A percentile compares a stretch with the other conserved stretches of the same genome.
Evolutionary conservation across 305 asterid species (phyloP).

Genomic region (Rubia peregrina): DNA sequence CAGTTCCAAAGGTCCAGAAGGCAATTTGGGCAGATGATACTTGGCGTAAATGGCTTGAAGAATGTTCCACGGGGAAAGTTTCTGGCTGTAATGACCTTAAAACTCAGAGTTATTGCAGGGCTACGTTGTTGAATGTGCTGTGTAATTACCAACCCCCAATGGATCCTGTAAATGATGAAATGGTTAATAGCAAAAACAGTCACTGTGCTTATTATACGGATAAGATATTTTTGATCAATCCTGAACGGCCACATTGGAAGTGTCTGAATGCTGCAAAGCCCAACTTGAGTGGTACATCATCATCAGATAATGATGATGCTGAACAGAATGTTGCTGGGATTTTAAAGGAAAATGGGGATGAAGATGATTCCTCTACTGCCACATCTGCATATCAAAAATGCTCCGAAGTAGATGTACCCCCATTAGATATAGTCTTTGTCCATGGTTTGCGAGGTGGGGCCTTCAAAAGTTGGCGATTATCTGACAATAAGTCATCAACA

Average conservation of each 20-base stretch:
- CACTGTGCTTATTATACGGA: constrained; percentile 64
- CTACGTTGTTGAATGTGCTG: constrained; percentile 68
- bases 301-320: constrained; percentile 34
- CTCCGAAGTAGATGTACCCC: constrained; percentile 48
- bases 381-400: constrained; percentile 43
- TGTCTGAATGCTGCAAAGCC: constrained; percentile 36
- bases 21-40: constrained; percentile 53
- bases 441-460: constrained; percentile 99
- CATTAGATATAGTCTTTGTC: constrained; percentile 77
- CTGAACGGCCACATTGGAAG: constrained; percentile 88
- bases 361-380: constrained; percentile 41
- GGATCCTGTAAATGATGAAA: constrained; percentile 36
- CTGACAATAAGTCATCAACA: constrained; percentile 92
- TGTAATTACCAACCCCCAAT: constrained; percentile 42
- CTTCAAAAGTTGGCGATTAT: constrained; percentile 93
- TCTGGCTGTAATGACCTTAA: constrained; percentile 89
- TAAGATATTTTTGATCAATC: constrained; percentile 74
- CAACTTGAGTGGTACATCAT: constrained; percentile 27
- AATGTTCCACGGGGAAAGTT: constrained; percentile 74
- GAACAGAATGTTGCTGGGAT: constrained; percentile 28
- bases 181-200: constrained; percentile 24
- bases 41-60: constrained; percentile 88
- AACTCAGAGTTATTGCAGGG: constrained; percentile 88
- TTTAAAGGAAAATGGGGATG: constrained; percentile 22
- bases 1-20: constrained; percentile 73